phyloP scores from a whole-genome alignment of 2,329 filamentous ascomycete genomes.

The Venturia aucupariae region DNA sequence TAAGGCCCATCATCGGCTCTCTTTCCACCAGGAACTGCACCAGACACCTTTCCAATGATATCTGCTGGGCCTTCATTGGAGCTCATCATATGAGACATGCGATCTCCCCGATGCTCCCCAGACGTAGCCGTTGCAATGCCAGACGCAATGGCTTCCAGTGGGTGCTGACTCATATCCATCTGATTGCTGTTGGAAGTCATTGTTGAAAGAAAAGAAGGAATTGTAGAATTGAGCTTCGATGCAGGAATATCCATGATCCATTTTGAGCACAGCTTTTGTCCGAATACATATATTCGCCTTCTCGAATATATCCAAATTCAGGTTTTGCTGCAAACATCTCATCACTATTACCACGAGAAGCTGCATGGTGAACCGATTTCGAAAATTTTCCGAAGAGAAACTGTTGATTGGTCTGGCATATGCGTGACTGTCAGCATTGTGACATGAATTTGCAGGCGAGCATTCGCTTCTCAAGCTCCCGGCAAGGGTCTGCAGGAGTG shows the following conservation, averaged over 20 bases:
- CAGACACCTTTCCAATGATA: conserved; percentile 43
- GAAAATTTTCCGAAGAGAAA: too few species aligned
- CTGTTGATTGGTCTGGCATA: neutral
- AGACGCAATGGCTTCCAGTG: conserved; percentile 32
- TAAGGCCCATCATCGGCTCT: conserved; percentile 41
- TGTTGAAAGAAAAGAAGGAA: neutral
- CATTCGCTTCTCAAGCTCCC: neutral
- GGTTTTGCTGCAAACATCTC: neutral
- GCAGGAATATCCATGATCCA: conserved; percentile 9
- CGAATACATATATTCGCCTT: neutral
- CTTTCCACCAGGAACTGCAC: conserved; percentile 37
- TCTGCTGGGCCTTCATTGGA: conserved; percentile 45
- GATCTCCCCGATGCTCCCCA: conserved; percentile 31
- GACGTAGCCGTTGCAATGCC: conserved; percentile 31
- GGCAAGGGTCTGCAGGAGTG: neutral
- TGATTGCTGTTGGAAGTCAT: conserved; percentile 24
- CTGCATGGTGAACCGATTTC: neutral
- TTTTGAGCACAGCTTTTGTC: neutral
- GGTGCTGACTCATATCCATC: conserved; percentile 29
- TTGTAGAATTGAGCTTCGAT: conserved; percentile 1
- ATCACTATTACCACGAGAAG: neutral
- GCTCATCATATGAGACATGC: conserved; percentile 34
- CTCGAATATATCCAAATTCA: neutral
- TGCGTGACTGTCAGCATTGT: neutral
- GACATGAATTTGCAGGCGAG: neutral